Evolutionary conservation across 495 filamentous ascomycete genomes (phyloP), one percentile per base, ranked within the genome.

Genomic region (Durotheca rogersii): DNA sequence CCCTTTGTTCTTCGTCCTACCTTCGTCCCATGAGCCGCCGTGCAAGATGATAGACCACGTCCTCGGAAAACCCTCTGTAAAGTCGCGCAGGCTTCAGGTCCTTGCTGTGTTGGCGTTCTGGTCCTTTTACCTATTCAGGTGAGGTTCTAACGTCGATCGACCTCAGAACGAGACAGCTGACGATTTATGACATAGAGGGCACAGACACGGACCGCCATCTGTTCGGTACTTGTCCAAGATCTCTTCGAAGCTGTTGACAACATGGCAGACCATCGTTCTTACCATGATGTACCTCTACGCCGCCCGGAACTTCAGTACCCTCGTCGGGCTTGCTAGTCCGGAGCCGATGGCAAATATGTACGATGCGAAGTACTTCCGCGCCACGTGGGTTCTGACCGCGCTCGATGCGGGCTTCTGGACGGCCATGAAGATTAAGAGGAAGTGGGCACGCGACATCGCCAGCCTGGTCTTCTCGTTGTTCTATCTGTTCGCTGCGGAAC

Each of bases 321-420:
- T 98, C 4, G 76, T 96, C 41, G 88, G 89, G 9, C 82, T 98
- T 27, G 93, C 95, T 60, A 88, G 85, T 52, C 93, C 93, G 10
- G 93, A 98, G 49, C 93, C 93, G 15, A 75, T 98, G 56, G 87
- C 90, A 40, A 95, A 96, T 65, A 85, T 97, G 59, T 98, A 98
- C 70, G 88, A 85, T 35, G 78, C 89, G 35, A 84, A 87, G n/a
- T 98, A 94, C 71, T 98, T 96, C 70, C 85, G 94, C 37, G 94
- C 93, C 61, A 97, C 93, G 73, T 97, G 92, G 93, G 82, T 96
- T 16, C 85, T 92, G 30, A 98, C 93, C 0, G 93, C 89, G 0
- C 67, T 98, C 47, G 93, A 98, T 65, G 93, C 93, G 7, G 93
- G 93, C 0, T 98, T 96, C 67, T 98, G 93, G 93, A 95, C 90